Percentiles rank a stretch among this genome's conserved stretches.
These are phyloP conservation scores for Trypanosoma conorhini DNA, from an alignment of 208 protist species.

Conservation along the genomic window DNA sequence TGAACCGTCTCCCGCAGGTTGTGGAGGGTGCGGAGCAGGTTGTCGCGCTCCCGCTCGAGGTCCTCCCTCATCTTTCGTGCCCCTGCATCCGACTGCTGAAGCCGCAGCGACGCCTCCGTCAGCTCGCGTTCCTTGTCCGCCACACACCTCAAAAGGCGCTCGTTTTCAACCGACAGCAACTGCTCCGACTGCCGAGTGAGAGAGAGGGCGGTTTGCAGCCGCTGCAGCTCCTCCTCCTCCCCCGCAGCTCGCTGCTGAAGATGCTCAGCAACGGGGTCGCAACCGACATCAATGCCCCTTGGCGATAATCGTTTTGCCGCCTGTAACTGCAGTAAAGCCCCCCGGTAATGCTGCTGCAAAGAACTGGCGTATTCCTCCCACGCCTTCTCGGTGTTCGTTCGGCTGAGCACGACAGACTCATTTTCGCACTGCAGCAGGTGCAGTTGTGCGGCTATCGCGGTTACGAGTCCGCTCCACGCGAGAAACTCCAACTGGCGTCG, in stretches of 20 bases:
- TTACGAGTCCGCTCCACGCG: background rate
- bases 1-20: conserved; percentile 63
- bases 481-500: conserved; percentile 25
- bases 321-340: conserved; percentile 13
- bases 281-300: conserved; percentile 10
- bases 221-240: conserved; percentile 22
- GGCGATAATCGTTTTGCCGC: background rate
- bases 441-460: background rate
- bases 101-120: conserved; percentile 15
- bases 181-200: conserved; percentile 38
- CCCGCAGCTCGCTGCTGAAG: background rate
- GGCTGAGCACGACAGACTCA: conserved; percentile 12
- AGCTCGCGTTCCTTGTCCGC: conserved; percentile 37
- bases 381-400: conserved; percentile 40
- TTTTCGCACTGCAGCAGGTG: conserved; percentile 5
- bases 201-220: conserved; percentile 39
- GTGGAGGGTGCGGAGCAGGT: conserved; percentile 70
- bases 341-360: conserved; percentile 30
- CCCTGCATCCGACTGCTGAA: conserved; percentile 3
- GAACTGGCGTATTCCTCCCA: conserved; percentile 34
- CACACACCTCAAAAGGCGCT: conserved; percentile 39
- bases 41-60: conserved; percentile 54
- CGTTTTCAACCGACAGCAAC: conserved; percentile 53
- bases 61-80: conserved; percentile 29
- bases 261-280: conserved; percentile 16